phyloP scores from a whole-genome alignment of 352 stramenopile species.

The Globisporangium sylvaticum region DNA sequence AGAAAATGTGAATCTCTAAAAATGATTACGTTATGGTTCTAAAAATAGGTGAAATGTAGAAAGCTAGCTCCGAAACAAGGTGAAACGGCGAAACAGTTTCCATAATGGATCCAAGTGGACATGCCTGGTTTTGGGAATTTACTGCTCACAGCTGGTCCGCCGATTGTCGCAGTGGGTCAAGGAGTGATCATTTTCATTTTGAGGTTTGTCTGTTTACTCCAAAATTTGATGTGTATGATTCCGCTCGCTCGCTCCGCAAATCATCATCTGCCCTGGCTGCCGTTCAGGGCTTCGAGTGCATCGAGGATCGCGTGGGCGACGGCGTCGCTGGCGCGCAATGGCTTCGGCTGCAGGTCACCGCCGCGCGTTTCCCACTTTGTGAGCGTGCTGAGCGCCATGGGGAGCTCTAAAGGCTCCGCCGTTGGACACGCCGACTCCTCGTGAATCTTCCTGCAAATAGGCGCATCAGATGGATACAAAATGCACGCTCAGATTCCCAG shows the following conservation, averaged over 20 bases:
- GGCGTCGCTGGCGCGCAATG: conserved; percentile 40
- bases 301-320: conserved; percentile 24
- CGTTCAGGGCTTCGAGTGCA: neutral
- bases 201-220: neutral
- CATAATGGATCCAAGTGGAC: too few relatives aligned
- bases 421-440: neutral
- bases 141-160: neutral
- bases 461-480: neutral
- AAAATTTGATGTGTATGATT: neutral
- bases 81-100: too few relatives aligned
- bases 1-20: neutral
- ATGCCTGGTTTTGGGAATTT: neutral
- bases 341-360: neutral
- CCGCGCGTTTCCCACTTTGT: conserved; percentile 19
- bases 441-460: conserved; percentile 16
- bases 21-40: neutral
- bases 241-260: neutral
- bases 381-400: conserved; percentile 32
- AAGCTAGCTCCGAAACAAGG: neutral
- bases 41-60: neutral
- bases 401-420: conserved; percentile 5
- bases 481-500: neutral
- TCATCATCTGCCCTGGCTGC: neutral
- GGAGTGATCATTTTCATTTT: neutral
- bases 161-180: neutral